Evolutionary conservation across 345 rosid species (phyloP), one percentile per base, ranked within the genome.

Genomic region (Lagerstroemia speciosa): DNA sequence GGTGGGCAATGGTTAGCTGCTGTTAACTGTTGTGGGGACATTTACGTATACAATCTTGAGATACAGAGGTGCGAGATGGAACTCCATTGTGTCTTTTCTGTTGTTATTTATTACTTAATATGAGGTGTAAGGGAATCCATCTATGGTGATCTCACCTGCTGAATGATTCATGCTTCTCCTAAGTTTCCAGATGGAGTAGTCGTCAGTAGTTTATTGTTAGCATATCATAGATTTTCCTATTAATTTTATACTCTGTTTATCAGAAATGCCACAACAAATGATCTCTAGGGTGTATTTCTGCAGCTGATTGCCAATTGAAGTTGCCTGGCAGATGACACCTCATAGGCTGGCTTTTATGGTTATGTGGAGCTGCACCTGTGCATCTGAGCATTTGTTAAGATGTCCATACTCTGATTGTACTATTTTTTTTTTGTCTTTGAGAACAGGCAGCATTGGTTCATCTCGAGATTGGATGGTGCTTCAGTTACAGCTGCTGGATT

Each of bases 1-100:
- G 96, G 89, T 84, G 93, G 89, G 74, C 96, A 86, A 76, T 93
- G 98, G 97, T 78, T 93, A 67, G 93, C 97, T 41, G 97, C 98
- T 27, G 62, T 86, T 67, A 93, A 91, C 72, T 93, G 98, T 83
- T 93, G 89, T 78, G 98, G 97, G 50, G 98, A 93, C 77, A 75
- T 89, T 32, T 89, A 91, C 63, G 61, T 91, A 64, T 93, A 86
- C 80, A 91, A 87, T 77, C 84, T 89, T 40, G 97, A 91, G 78
- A 86, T 81, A 62, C 90, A 78, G 67, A 91, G 98, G 98, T 93
- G 65, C 2, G 72, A 14, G 66, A 34, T 48, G 45, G 17, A 17
- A 32, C 65, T 64, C 16, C n/a, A n/a, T 14, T 14, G 34, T 48
- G 40, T 50, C 53, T 66, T 76, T 65, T 31, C 30, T 67, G n/a